Percentiles rank a stretch among this genome's conserved stretches.
These are phyloP conservation scores for Arxiozyma bovina DNA, from an alignment of 1,139 yeast genomes.

Conservation along the genomic window DNA sequence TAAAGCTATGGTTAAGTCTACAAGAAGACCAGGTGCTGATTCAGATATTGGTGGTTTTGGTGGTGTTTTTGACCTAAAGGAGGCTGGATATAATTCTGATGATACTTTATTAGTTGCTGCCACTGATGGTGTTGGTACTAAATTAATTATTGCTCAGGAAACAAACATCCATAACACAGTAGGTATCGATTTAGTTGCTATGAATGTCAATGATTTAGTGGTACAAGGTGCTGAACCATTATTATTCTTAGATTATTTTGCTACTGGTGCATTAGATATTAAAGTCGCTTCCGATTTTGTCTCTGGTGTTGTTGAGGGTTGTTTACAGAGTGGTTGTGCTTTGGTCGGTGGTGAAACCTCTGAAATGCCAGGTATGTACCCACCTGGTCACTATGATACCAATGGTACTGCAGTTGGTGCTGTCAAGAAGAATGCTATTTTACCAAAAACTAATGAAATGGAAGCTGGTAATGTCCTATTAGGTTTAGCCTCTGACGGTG, in stretches of 20 bases:
- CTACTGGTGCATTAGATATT: constrained; percentile 85
- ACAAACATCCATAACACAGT: constrained; percentile 87
- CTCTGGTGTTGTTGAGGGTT: constrained; percentile 92
- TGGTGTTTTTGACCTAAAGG: constrained; percentile 83
- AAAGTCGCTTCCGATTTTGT: constrained; percentile 82
- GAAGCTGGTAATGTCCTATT: constrained; percentile 68
- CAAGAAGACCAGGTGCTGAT: constrained; percentile 93
- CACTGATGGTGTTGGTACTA: constrained; percentile 98
- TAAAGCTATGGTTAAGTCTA: constrained; percentile 86
- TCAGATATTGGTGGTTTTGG: constrained; percentile 99
- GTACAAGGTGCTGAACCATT: constrained; percentile 99
- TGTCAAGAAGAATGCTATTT: constrained; percentile 65
- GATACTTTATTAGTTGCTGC: constrained; percentile 89
- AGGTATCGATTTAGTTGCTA: constrained; percentile 96
- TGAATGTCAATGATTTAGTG: constrained; percentile 95
- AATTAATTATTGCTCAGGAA: constrained; percentile 87
- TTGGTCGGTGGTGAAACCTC: constrained; percentile 98
- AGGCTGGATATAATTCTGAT: constrained; percentile 68
- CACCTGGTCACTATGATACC: constrained; percentile 91
- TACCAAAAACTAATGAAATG: constrained; percentile 67
- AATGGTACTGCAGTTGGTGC: constrained; percentile 99
- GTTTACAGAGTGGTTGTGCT: constrained; percentile 93
- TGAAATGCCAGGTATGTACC: constrained; percentile 99
- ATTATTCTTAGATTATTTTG: constrained; percentile 91
- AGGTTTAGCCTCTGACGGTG: constrained; percentile 85